phyloP scores from a whole-genome alignment of 176 grass and related monocot genomes.

The Juncus inflexus region DNA sequence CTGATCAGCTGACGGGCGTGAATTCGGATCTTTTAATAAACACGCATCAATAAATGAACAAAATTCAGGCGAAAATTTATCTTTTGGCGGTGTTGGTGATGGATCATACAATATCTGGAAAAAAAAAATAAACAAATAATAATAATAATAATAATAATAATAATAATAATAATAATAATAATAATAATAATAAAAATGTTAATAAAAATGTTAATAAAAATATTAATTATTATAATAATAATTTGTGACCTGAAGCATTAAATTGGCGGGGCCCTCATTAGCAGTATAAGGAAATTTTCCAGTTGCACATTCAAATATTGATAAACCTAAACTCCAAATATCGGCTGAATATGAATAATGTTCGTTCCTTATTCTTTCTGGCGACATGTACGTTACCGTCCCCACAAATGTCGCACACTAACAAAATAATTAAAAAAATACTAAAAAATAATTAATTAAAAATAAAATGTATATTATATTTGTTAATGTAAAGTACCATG shows the following conservation, averaged over 20 bases:
- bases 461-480: neutral
- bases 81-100: slow-evolving; percentile 68
- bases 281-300: slow-evolving; percentile 94
- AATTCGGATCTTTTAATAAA: slow-evolving; percentile 78
- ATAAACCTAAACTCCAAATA: slow-evolving; percentile 96
- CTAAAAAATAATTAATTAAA: slow-evolving; percentile 9
- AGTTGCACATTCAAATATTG: slow-evolving; percentile 83
- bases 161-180: slow-evolving; percentile 10
- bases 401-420: slow-evolving; percentile 99
- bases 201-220: slow-evolving; percentile 9
- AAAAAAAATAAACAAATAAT: slow-evolving; percentile 9
- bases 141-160: neutral
- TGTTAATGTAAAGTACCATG: slow-evolving; percentile 50
- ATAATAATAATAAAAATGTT: slow-evolving; percentile 1
- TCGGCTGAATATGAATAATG: slow-evolving; percentile 87
- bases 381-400: slow-evolving; percentile 96
- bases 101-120: slow-evolving; percentile 84
- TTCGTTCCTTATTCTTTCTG: slow-evolving; percentile 96
- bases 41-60: slow-evolving; percentile 87
- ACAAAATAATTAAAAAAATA: slow-evolving; percentile 21
- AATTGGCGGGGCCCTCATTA: slow-evolving; percentile 83
- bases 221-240: slow-evolving; percentile 13
- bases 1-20: slow-evolving; percentile 69
- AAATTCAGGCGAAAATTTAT: slow-evolving; percentile 67
- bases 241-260: slow-evolving; percentile 81